Evolutionary conservation across 208 protist species (phyloP), one percentile per base, ranked within the genome.

Genomic region (Crithidia brevicula): DNA sequence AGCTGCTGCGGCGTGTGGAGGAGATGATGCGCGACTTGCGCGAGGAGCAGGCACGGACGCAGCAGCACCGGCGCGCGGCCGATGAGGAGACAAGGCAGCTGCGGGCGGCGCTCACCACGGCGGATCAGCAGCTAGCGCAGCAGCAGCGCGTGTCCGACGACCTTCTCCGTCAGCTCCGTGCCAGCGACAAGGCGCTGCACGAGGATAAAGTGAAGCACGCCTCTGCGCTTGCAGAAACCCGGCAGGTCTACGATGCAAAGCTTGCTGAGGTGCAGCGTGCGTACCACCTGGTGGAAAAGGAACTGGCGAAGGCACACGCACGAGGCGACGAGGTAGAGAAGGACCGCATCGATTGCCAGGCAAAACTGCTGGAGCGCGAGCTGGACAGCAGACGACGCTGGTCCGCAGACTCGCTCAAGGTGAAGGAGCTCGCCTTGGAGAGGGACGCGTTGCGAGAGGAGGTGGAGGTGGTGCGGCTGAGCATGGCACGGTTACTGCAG

Each of bases 401-500:
- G n/a, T 70, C 68, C 36, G 42, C 58, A 9, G 67, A 62, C 45
- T 47, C 54, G 20, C 47, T 63, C 61, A 47, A 66, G 52, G 40
- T 46, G 0, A 70, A 72, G 42, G 57, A 34, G 22, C 57, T 86
- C 38, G 28, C 43, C 11, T 27, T 50, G 8, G 67, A 89, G 22
- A 77, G 63, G n/a, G 64, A 79, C 27, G 66, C 66, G 8, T 54
- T 93, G 27, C 75, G 73, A 42, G 81, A 87, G 51, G 79, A 91
- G 49, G 76, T 91, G 20, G 77, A 86, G 33, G 82, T 67, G 6
- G 74, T 81, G 42, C 88, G 75, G 38, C 64, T 89, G 6, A 94
- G 91, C 66, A 84, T 91, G 75, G 80, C 84, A 23, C 83, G 88
- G 7, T 72, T 96, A 67, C 75, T 96, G 63, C 80, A 72, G n/a